Base-by-base conservation (phyloP, 2,329 filamentous ascomycete genomes). In the Sarocladiaceae sp. region DNA sequence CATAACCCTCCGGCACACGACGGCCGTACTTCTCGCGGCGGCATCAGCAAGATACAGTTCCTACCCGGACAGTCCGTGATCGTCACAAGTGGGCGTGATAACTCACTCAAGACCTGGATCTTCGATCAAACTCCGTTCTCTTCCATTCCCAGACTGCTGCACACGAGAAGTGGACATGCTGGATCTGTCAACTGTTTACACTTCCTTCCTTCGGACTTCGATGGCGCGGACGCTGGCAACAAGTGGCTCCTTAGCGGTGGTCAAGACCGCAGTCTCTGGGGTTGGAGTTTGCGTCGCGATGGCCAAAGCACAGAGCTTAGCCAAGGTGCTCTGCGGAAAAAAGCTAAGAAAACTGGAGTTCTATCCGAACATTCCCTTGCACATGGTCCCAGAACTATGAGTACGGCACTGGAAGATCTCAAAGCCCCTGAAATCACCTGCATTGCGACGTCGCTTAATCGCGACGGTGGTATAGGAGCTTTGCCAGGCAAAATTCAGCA, bases 211-310 rank as follows among this genome's bases (percentile, higher is more conserved):
- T 81, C 88, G 0, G 83, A 89, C 53, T 91, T 93, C 32, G 91
- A 97, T 55, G 91, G 90, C 13, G 81, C 88, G 6, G 91, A 96
- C 53, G 82, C 83, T 33, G 82, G 82, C 35, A 93, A 91, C 46
- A 97, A 97, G 65, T 97, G 91, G 91, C 70, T 97, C 6, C 72
- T 98, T 45, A 96, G 89, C 56, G 88, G 87, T 53, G 90, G 89
- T 47, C 78, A 82, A 55, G 94, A 98, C 58, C 80, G 89, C 52
- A 96, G 89, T 63, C 72, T 98, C 2, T 97, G 93, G 91, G 91
- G 87, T 2, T 95, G 94, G 81, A 97, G 90, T 73, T 69, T 98
- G 61, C 85, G 93, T 33, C 85, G 88, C 43, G 93, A 98, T 60
- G 90, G 89, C 1, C 94, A 98, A 65, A 95, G 88, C 60, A 81